phyloP scores from a whole-genome alignment of 192 early-diverging fungal genomes.

The Coemansia sp. region DNA sequence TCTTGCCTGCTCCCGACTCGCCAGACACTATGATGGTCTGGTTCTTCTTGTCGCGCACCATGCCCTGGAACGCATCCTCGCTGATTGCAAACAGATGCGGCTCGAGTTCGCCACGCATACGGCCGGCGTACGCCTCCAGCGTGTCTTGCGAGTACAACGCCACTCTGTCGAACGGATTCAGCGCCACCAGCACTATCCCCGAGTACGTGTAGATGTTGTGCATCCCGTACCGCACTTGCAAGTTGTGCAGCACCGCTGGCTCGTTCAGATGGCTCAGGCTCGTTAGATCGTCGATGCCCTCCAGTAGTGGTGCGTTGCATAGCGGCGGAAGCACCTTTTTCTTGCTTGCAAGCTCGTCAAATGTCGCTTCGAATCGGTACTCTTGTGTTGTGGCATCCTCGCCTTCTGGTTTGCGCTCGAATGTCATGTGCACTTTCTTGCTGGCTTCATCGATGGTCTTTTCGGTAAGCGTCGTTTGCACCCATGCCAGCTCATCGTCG shows the following conservation, averaged over 20 bases:
- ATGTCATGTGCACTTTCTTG: conserved; percentile 33
- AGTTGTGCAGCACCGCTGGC: conserved; percentile 91
- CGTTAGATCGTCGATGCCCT: conserved; percentile 91
- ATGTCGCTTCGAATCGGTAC: conserved; percentile 66
- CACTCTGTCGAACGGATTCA: conserved; percentile 92
- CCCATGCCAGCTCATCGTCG: conserved; percentile 45
- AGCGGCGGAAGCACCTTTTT: conserved; percentile 82
- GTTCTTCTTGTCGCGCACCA: conserved; percentile 91
- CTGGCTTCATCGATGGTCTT: conserved; percentile 30
- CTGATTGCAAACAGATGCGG: conserved; percentile 99
- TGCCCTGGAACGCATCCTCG: conserved; percentile 95
- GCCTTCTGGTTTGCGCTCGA: conserved; percentile 13
- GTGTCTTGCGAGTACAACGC: conserved; percentile 90
- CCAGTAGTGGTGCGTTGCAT: conserved; percentile 88
- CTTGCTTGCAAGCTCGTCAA: conserved; percentile 69
- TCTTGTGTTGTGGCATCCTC: not conserved
- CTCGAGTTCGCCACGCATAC: conserved; percentile 90
- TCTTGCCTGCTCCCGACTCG: conserved; percentile 98
- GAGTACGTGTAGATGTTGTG: conserved; percentile 99
- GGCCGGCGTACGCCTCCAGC: conserved; percentile 91
- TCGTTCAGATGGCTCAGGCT: conserved; percentile 95
- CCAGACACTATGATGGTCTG: conserved; percentile 98
- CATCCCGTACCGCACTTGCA: conserved; percentile 85
- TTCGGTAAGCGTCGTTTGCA: conserved; percentile 40
- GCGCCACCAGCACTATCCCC: conserved; percentile 96